phyloP scores from a whole-genome alignment of 2,329 filamentous ascomycete genomes.

The Coniochaeta pulveracea region DNA sequence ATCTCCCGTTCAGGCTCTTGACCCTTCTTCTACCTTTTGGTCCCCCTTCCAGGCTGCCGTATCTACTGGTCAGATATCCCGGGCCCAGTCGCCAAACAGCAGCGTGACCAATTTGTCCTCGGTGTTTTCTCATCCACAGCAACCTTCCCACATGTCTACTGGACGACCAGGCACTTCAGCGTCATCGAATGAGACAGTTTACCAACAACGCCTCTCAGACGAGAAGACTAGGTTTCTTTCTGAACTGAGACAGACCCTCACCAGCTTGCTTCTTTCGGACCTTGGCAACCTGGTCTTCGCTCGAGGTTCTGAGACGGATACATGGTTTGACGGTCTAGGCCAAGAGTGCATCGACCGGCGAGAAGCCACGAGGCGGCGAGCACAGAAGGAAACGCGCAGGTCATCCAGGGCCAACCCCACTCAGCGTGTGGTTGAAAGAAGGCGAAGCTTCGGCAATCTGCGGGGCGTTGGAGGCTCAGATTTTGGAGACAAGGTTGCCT shows the following conservation, averaged over 20 bases:
- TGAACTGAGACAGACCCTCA: slow-evolving; percentile 68
- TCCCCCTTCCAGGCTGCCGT: slow-evolving; percentile 68
- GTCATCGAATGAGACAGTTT: slow-evolving; percentile 57
- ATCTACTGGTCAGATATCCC: slow-evolving; percentile 49
- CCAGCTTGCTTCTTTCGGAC: slow-evolving; percentile 78
- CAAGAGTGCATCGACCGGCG: slow-evolving; percentile 54
- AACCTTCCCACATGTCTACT: slow-evolving; percentile 32
- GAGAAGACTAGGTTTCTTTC: slow-evolving; percentile 71
- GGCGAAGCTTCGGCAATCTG: slow-evolving; percentile 57
- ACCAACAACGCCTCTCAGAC: slow-evolving; percentile 47
- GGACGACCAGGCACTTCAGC: slow-evolving; percentile 53
- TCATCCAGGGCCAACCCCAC: slow-evolving; percentile 29
- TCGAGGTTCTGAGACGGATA: slow-evolving; percentile 86
- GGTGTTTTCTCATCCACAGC: slow-evolving; percentile 29
- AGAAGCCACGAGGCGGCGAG: slow-evolving; percentile 39
- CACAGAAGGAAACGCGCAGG: slow-evolving; percentile 31
- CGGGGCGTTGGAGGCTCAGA: slow-evolving; percentile 36
- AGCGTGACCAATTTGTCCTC: slow-evolving; percentile 47
- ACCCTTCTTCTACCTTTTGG: slow-evolving; percentile 76
- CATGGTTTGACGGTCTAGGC: slow-evolving; percentile 65
- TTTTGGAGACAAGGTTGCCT: slow-evolving; percentile 11
- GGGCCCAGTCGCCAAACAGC: slow-evolving; percentile 50
- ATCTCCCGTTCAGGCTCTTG: slow-evolving; percentile 60
- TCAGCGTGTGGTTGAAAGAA: slow-evolving; percentile 47
- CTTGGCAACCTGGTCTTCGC: slow-evolving; percentile 76